phyloP scores from a whole-genome alignment of 140 eudicot genomes.

The Senecio squalidus region DNA sequence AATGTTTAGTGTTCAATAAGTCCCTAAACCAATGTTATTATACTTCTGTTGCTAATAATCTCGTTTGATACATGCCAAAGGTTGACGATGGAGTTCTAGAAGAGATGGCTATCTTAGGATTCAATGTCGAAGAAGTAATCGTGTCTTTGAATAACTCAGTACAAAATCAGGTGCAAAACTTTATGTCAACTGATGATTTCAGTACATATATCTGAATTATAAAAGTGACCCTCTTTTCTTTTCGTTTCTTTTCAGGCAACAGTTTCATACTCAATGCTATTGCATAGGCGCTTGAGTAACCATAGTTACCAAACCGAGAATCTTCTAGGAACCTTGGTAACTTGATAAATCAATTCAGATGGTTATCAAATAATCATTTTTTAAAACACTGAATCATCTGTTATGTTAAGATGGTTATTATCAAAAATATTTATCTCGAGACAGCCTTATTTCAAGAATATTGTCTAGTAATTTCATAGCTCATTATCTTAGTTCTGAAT shows the following conservation, averaged over 20 bases:
- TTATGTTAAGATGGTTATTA: too few relatives aligned
- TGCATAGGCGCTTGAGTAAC: conserved; percentile 42
- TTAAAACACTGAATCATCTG: too few relatives aligned
- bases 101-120: conserved; percentile 52
- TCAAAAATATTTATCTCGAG: too few relatives aligned
- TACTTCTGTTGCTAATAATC: conserved; percentile 11
- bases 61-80: conserved; percentile 26
- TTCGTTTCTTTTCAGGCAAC: conserved; percentile 56
- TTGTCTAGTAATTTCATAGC: not conserved
- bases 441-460: too few relatives aligned
- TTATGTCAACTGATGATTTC: conserved; percentile 15
- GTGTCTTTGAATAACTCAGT: conserved; percentile 41
- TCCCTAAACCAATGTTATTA: not conserved
- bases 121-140: conserved; percentile 40
- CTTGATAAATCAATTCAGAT: too few relatives aligned
- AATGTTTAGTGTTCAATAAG: too few relatives aligned
- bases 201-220: not conserved
- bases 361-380: too few relatives aligned
- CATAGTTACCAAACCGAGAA: conserved; percentile 21
- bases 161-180: conserved; percentile 59
- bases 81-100: conserved; percentile 39
- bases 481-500: conserved; percentile 1
- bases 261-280: conserved; percentile 47
- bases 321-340: conserved; percentile 37
- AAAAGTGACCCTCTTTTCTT: not conserved